Base-by-base conservation (phyloP, 2,329 filamentous ascomycete species). In the Xylariomycetidae sp. region DNA sequence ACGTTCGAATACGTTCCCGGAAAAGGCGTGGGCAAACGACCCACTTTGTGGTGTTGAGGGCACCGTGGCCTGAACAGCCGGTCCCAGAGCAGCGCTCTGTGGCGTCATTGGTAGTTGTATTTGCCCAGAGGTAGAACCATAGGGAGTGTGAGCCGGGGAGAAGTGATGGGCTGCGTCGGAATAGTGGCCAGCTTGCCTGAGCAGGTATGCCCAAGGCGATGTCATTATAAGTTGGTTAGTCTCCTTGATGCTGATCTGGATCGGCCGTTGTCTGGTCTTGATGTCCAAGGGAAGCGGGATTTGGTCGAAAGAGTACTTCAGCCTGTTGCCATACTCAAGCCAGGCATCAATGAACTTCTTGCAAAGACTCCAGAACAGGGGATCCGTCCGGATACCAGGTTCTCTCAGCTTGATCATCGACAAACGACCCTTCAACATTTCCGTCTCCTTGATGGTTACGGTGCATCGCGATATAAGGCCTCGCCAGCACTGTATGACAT, bases 41-140 rank as follows among this genome's bases (percentile, higher is more conserved):
- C 63, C 68, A 39, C 65, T 74, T 50, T 76, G 68, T 8, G 78
- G 77, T 1, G 78, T 85, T 3, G 74, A 85, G 4, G 86, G 84
- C 9, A 95, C 81, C 0, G 87, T 95, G 1, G 89, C 88, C 59
- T 94, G 88, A 34, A 88, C 85, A 14, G 89, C 89, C 5, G 89
- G 87, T 1, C 89, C 90, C 5, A 95, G 69, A 2, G 89, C 89
- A 12, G 88, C 89, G 48, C 85, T 92, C 41, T 95, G 74, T 6
- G 90, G 89, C 1, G 89, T 95, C 50, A 92, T 87, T 7, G 89
- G 88, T 23, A 88, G 47, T 32, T 62, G 60, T 23, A 55, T 42
- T 31, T 50, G 54, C 8, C 53, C 42, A 25, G 49, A 44, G 19
- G 53, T 52, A 9, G 58, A 57, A 29, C 49, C 56, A 15, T 50